Base-by-base conservation (phyloP, 345 rosid species). In the Clarkia xantiana region DNA sequence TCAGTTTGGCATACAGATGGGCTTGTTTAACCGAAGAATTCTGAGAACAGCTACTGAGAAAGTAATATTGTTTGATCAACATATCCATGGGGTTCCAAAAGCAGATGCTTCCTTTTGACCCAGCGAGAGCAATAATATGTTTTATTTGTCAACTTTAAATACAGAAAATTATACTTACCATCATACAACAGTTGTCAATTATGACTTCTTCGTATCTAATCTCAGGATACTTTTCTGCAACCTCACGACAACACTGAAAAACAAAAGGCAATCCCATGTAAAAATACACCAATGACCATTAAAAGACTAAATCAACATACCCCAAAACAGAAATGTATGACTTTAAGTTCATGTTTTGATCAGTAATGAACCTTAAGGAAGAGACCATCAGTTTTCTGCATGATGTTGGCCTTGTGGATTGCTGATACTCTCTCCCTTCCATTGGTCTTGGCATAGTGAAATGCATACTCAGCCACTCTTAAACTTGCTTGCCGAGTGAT, bases 301-400 rank as follows among this genome's bases (percentile, higher is more conserved):
- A 9, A 52, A 16, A 46, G 62, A 45, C 23, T 20, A 66, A 47
- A 25, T n/a, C 47, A 53, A 41, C 51, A 19, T 16, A 16, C 49
- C 18, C 13, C 23, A 5, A 22, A 10, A 49, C 11, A 18, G 38
- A 34, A 15, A 34, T 14, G 53, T n/a, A 49, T 11, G 7, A 49
- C 15, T n/a, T 49, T 18, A 14, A 14, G 20, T n/a, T 25, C 19
- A 14, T 29, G 42, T 7, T 10, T 7, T 7, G 14, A 54, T 0
- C 59, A 53, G n/a, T 41, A 6, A 19, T 56, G 58, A 45, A 85
- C 97, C 90, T 89, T 82, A 15, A 93, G 95, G 50, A 93, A 93
- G 61, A 93, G 94, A 61, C 99, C 99, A 55, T 93, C 99, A 49
- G 99, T 93, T 71, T 82, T 93, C 81, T 87, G 96, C 99, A 93